Evolutionary conservation across 2,329 filamentous ascomycete species (phyloP), one percentile per base, ranked within the genome.

Genomic region (Macroventuria anomochaeta): DNA sequence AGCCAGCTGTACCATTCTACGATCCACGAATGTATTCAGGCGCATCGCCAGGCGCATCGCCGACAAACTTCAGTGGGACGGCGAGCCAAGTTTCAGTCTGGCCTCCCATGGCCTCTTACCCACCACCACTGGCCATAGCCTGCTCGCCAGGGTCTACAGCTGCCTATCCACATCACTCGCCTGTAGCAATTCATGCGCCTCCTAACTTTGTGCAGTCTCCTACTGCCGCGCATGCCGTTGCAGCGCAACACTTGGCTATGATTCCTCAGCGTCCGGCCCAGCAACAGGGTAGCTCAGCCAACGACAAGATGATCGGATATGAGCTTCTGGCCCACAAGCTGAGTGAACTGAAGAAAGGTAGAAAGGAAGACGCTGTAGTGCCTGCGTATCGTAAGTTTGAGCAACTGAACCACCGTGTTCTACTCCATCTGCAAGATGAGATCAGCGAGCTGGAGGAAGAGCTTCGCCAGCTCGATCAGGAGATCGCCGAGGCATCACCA

Each of bases 341-440:
- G 42, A 67, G 69, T 48, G 64, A 69, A 46, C 33, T 66, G 20
- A 69, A 71, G 56, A 52, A 55, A 21, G 62, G 63, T 17, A 29
- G 40, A 7, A 55, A 55, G 13, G 48, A 58, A 13, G 65, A 57
- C 17, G 29, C 34, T 31, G 44, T 75, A 7, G 64, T 67, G 7
- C 90, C 91, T 1, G 83, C 96, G 53, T 96, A 96, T 72, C 85
- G 93, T 36, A 88, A 88, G 51, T 97, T 97, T 67, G 88, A 90
- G 69, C 82, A 85, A 10, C 77, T 96, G 15, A 93, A 95, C 64
- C 91, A 96, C 70, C 87, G 93, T 2, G 77, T 96, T 2, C 77
- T 97, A 2, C 79, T 96, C 0, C 87, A 95, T 58, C 80, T 96
- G 13, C 93, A 96, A 73, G 91, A 96, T 68, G 91, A 96, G 71